Percentiles rank a stretch among this genome's conserved stretches.
phyloP scores from a whole-genome alignment of 2,329 filamentous ascomycete species.

The Pseudogymnoascus sp. region DNA sequence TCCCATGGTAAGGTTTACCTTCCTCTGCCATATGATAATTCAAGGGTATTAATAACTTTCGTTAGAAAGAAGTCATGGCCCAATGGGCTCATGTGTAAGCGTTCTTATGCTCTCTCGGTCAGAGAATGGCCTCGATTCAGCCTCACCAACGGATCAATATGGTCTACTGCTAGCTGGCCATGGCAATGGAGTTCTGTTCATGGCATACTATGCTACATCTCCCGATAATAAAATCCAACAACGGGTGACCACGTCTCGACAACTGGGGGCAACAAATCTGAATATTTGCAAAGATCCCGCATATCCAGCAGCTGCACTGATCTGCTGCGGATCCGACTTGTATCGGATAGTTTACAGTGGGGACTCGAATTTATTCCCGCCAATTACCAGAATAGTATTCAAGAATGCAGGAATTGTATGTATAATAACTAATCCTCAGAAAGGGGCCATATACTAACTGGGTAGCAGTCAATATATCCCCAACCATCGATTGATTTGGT shows the following conservation, averaged over 20 bases:
- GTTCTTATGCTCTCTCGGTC: background rate
- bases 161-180: constrained; percentile 8
- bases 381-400: constrained; percentile 2
- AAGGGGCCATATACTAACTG: background rate
- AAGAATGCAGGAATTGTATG: background rate
- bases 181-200: constrained; percentile 7
- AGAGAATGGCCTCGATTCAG: background rate
- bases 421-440: background rate
- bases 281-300: constrained; percentile 20
- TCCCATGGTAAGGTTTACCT: background rate
- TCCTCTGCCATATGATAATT: background rate
- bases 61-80: background rate
- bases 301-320: constrained; percentile 30
- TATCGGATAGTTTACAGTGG: constrained; percentile 18
- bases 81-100: background rate
- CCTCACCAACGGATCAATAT: background rate
- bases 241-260: background rate
- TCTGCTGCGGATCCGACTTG: constrained; percentile 42
- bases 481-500: background rate
- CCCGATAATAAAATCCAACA: constrained; percentile 10
- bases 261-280: constrained; percentile 24
- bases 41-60: background rate
- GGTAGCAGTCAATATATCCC: background rate
- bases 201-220: background rate
- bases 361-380: background rate